phyloP scores from a whole-genome alignment of 2,329 filamentous ascomycete genomes.

The Aspergillus pseudonomiae region DNA sequence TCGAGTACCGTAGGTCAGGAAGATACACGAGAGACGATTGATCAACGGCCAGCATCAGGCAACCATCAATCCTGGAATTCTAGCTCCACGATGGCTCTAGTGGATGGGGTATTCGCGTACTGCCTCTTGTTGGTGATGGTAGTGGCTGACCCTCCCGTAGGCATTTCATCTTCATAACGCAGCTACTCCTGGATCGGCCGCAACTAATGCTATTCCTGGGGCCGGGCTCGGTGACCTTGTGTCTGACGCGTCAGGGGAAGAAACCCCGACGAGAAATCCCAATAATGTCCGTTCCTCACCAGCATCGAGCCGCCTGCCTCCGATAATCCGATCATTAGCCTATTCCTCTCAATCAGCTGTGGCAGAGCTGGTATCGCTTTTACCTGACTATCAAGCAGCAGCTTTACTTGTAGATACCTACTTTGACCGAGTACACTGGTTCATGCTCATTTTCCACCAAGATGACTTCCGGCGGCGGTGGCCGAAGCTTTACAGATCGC shows the following conservation, averaged over 20 bases:
- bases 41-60: not conserved
- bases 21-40: not conserved
- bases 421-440: conserved; percentile 46
- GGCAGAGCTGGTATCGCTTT: conserved; percentile 16
- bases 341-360: conserved; percentile 9
- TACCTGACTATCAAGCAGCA: conserved; percentile 28
- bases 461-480: conserved; percentile 31
- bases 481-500: conserved; percentile 19
- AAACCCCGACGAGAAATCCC: not conserved
- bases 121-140: not conserved
- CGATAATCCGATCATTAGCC: not conserved
- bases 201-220: conserved; percentile 23
- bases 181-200: conserved; percentile 8
- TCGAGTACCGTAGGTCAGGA: not conserved
- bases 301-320: not conserved
- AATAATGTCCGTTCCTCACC: not conserved
- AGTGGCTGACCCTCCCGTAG: conserved; percentile 7
- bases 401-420: conserved; percentile 38
- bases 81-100: conserved; percentile 26
- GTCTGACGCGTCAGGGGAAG: not conserved
- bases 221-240: not conserved
- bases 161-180: conserved; percentile 21
- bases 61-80: conserved; percentile 16
- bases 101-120: conserved; percentile 17
- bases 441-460: conserved; percentile 43